Conservation (phyloP, 139 green algal genomes). For the Bryopsis sp. region DNA sequence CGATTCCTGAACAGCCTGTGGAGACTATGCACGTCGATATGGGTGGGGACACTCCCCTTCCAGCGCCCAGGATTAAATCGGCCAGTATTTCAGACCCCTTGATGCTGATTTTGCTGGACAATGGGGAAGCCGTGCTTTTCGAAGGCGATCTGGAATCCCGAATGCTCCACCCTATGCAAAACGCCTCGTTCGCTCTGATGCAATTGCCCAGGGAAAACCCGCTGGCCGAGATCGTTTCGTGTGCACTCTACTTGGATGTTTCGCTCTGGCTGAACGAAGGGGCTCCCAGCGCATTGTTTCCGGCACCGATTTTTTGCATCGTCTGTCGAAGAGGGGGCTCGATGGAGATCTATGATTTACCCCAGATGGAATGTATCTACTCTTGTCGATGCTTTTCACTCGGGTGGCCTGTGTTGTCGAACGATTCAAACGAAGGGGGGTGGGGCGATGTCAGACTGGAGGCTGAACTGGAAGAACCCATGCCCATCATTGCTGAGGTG, state of each 20-base stretch:
- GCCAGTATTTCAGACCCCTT: conserved; percentile 7
- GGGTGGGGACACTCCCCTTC: not conserved
- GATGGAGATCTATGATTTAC: conserved; percentile 19
- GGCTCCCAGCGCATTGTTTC: not conserved
- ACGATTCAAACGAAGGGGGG: not conserved
- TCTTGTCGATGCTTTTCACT: conserved; percentile 4
- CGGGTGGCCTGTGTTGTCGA: conserved; percentile 6
- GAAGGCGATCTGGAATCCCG: conserved; percentile 10
- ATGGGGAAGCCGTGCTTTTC: conserved; percentile 9
- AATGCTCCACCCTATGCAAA: not conserved
- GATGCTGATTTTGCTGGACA: not conserved
- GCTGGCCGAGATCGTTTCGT: not conserved
- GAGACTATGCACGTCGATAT: no score
- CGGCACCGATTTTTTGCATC: conserved; percentile 10
- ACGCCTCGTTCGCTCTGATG: not conserved
- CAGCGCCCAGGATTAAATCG: not conserved
- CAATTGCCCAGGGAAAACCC: not conserved
- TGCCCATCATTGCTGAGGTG: no score
- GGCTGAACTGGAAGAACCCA: no score
- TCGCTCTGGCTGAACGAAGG: conserved; percentile 6
- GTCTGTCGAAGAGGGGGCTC: not conserved
- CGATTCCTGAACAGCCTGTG: no score
- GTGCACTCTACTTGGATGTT: conserved; percentile 1
- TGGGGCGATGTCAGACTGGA: no score
- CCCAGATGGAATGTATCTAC: conserved; percentile 11